Conservation (phyloP, 306 rosid genomes). For the Pyrus bretschneideri region DNA sequence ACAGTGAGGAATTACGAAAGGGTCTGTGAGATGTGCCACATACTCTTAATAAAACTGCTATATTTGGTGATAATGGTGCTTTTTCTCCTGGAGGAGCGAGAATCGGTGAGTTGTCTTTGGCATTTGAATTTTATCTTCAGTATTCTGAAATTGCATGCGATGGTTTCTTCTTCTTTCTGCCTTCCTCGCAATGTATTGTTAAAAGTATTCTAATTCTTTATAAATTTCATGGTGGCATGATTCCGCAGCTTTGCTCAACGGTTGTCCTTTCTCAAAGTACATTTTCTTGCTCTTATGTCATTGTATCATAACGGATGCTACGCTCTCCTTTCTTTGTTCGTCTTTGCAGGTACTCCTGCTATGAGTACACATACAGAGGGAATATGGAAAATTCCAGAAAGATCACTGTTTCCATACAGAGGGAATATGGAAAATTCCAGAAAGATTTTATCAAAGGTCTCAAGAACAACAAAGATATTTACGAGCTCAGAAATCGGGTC, state of each 20-base stretch:
- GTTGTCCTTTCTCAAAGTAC: not conserved
- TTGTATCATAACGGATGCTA: not conserved
- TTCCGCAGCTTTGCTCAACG: not conserved
- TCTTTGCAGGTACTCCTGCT: slow-evolving; percentile 71
- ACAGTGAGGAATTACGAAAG: slow-evolving; percentile 70
- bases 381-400: slow-evolving; percentile 52
- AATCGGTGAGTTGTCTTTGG: slow-evolving; percentile 49
- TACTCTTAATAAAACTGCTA: slow-evolving; percentile 65
- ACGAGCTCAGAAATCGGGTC: slow-evolving; percentile 54
- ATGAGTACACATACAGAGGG: slow-evolving; percentile 73
- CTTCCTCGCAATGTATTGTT: not conserved
- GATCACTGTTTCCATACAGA: slow-evolving; percentile 52
- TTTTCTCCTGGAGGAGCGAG: slow-evolving; percentile 73
- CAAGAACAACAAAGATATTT: slow-evolving; percentile 49
- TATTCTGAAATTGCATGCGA: not conserved
- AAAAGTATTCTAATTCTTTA: not conserved
- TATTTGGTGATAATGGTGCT: slow-evolving; percentile 59
- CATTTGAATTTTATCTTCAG: not conserved
- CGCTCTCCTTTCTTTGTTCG: not conserved
- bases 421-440: slow-evolving; percentile 53
- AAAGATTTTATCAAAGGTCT: slow-evolving; percentile 58
- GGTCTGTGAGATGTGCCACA: slow-evolving; percentile 75
- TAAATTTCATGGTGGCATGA: not conserved
- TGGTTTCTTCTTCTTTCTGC: not conserved
- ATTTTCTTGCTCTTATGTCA: not conserved